Evolutionary conservation across 495 filamentous ascomycete species (phyloP).

Genomic region (Glonium stellatum): DNA sequence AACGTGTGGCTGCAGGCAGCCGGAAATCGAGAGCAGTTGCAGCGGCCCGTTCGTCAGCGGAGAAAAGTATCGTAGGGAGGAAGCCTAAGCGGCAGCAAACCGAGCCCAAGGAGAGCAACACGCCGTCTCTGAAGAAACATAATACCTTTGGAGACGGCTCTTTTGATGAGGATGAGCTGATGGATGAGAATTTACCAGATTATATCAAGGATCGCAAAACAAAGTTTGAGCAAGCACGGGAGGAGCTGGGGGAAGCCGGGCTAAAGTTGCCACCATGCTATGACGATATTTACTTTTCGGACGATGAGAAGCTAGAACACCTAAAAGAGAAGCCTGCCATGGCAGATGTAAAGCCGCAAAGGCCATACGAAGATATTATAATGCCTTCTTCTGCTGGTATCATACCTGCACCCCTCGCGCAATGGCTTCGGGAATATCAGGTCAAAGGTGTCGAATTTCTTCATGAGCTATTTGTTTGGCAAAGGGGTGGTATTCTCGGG

Average conservation of each 20-base stretch:
- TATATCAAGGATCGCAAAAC: constrained; percentile 49
- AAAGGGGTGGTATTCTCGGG: constrained; percentile 82
- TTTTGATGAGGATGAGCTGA: constrained; percentile 41
- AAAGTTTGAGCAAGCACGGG: constrained; percentile 47
- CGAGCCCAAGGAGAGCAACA: neutral
- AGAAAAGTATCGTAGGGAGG: constrained; percentile 33
- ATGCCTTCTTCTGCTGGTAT: constrained; percentile 71
- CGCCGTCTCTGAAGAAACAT: neutral
- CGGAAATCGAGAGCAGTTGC: constrained; percentile 41
- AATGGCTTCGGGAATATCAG: constrained; percentile 90
- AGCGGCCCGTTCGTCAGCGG: constrained; percentile 29
- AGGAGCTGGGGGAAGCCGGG: constrained; percentile 57
- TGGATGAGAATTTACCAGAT: constrained; percentile 52
- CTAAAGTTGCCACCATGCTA: constrained; percentile 75
- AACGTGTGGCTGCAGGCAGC: constrained; percentile 44
- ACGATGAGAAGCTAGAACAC: constrained; percentile 59
- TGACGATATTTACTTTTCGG: constrained; percentile 77
- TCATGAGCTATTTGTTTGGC: constrained; percentile 84
- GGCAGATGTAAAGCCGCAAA: constrained; percentile 54
- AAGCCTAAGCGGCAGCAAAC: constrained; percentile 21
- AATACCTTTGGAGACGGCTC: neutral
- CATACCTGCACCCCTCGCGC: constrained; percentile 85
- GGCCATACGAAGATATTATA: constrained; percentile 65
- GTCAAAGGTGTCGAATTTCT: constrained; percentile 79
- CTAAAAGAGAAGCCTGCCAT: constrained; percentile 65